A percentile compares a stretch with the other conserved stretches of the same genome.
These are phyloP conservation scores for Eleusine coracana DNA, from an alignment of 176 grass and related monocot genomes.

Conservation along the genomic window DNA sequence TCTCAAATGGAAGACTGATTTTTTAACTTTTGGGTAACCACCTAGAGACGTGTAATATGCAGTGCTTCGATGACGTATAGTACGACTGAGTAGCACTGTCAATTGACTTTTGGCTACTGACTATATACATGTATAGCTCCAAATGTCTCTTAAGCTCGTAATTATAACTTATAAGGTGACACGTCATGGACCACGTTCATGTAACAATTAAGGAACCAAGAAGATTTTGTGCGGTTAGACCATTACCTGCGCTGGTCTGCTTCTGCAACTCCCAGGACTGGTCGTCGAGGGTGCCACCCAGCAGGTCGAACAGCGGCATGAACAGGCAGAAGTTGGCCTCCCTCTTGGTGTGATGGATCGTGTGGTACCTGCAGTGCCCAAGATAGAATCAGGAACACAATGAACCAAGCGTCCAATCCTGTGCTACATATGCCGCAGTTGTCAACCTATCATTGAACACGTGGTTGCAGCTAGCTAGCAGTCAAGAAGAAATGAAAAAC, in stretches of 20 bases:
- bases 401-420: neutral
- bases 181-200: neutral
- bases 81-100: too few relatives aligned
- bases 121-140: neutral
- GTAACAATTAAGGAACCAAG: neutral
- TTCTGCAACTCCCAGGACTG: conserved; percentile 67
- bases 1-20: too few relatives aligned
- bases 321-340: conserved; percentile 91
- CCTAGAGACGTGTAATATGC: too few relatives aligned
- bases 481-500: neutral
- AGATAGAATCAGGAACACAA: neutral
- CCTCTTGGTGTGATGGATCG: conserved; percentile 68
- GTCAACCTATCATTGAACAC: neutral
- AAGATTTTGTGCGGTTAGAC: neutral
- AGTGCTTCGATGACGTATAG: too few relatives aligned
- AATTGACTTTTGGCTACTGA: too few relatives aligned
- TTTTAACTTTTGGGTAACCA: too few relatives aligned
- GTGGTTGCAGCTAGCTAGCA: too few relatives aligned
- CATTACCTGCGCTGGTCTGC: conserved; percentile 58
- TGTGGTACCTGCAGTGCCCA: conserved; percentile 67
- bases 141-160: neutral
- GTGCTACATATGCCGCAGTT: neutral
- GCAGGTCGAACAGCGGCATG: conserved; percentile 91
- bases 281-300: conserved; percentile 71
- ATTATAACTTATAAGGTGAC: neutral